These are phyloP conservation scores for Saccharomyces mikatae DNA, from an alignment of 805 yeast species.

Conservation along the genomic window DNA sequence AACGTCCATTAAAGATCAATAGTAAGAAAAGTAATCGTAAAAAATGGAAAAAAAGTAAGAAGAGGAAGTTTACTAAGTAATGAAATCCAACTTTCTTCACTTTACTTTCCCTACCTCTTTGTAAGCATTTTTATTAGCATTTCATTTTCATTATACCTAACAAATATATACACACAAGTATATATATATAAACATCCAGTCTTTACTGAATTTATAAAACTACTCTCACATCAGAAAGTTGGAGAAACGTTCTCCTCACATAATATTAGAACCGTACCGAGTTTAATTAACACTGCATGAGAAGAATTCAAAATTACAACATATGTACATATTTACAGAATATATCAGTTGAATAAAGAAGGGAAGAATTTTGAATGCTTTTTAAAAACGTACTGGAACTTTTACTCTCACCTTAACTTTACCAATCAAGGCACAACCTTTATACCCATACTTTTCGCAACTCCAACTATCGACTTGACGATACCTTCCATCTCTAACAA, in stretches of 20 bases:
- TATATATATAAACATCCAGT: neutral
- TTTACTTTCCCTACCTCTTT: neutral
- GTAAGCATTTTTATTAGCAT: neutral
- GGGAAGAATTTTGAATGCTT: neutral
- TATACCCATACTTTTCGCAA: constrained; percentile 87
- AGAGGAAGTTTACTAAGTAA: constrained; percentile 22
- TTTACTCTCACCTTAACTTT: neutral
- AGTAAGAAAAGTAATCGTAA: constrained; percentile 8
- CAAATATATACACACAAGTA: neutral
- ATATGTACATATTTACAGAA: neutral
- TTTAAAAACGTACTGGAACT: neutral
- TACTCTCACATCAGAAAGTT: neutral
- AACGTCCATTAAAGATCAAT: neutral
- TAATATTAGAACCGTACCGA: neutral
- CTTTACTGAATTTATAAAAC: neutral
- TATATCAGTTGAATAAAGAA: neutral
- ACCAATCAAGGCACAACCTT: constrained; percentile 52
- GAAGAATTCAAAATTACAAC: neutral
- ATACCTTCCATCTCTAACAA: constrained; percentile 63
- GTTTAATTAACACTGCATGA: neutral
- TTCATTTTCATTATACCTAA: neutral
- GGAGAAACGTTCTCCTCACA: too few relatives aligned
- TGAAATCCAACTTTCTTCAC: neutral
- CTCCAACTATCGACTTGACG: constrained; percentile 73
- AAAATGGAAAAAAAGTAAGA: constrained; percentile 26